Evolutionary conservation across 2,329 filamentous ascomycete genomes (phyloP).

Genomic region (Chaetothyriales sp.): DNA sequence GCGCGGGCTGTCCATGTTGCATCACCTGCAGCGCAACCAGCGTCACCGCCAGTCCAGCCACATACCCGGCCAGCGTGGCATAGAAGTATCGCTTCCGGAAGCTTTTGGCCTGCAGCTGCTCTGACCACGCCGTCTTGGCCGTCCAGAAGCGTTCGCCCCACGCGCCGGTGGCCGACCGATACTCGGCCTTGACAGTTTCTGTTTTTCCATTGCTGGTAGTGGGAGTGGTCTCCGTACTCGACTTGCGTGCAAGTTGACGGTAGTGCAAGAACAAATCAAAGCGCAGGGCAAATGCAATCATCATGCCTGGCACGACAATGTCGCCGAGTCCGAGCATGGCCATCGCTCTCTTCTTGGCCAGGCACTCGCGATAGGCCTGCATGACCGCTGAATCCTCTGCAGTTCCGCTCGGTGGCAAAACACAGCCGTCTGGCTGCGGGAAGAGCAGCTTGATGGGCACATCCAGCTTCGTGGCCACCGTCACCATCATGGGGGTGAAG

Average conservation of each 20-base stretch:
- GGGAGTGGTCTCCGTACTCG: constrained; percentile 19
- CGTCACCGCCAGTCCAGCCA: constrained; percentile 61
- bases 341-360: constrained; percentile 24
- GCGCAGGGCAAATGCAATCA: constrained; percentile 74
- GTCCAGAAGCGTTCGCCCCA: constrained; percentile 84
- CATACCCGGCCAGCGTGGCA: constrained; percentile 60
- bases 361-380: constrained; percentile 15
- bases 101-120: constrained; percentile 25
- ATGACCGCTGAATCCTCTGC: constrained; percentile 19
- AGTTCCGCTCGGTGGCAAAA: constrained; percentile 24
- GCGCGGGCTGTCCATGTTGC: constrained; percentile 70
- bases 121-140: constrained; percentile 20
- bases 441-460: constrained; percentile 88
- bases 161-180: constrained; percentile 44
- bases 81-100: constrained; percentile 82
- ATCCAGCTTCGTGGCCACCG: constrained; percentile 70
- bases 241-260: constrained; percentile 39
- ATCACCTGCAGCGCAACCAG: constrained; percentile 62
- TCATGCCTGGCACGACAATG: constrained; percentile 79
- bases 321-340: constrained; percentile 90
- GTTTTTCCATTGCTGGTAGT: constrained; percentile 15
- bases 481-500: constrained; percentile 39
- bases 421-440: constrained; percentile 38
- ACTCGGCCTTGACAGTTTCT: neutral
- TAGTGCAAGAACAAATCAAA: constrained; percentile 85